phyloP scores from a whole-genome alignment of 805 yeast genomes.

The Candida wancherniae region DNA sequence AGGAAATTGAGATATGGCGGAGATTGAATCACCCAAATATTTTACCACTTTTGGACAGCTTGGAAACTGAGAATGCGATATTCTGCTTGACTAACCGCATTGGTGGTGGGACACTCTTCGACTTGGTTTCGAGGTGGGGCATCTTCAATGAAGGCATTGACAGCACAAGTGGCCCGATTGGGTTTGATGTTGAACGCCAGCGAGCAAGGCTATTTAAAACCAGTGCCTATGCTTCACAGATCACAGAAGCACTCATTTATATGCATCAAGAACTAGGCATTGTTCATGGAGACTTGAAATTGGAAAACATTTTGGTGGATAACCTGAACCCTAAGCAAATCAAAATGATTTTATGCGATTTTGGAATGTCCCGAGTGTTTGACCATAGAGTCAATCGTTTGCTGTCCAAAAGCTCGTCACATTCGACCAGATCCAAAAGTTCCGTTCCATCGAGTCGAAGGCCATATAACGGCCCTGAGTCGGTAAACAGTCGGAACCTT shows the following conservation, averaged over 20 bases:
- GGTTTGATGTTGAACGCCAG: conserved; percentile 23
- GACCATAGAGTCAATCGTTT: conserved; percentile 24
- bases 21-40: conserved; percentile 59
- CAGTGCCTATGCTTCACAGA: conserved; percentile 41
- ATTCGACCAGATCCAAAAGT: conserved; percentile 30
- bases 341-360: conserved; percentile 69
- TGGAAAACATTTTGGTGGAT: conserved; percentile 73
- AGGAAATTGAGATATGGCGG: conserved; percentile 77
- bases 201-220: conserved; percentile 32
- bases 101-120: conserved; percentile 77
- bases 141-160: conserved; percentile 27
- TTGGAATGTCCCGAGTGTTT: conserved; percentile 66
- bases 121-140: conserved; percentile 67
- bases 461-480: conserved; percentile 34
- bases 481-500: conserved; percentile 19
- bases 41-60: conserved; percentile 56
- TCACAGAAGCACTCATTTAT: conserved; percentile 55
- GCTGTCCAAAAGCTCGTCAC: conserved; percentile 13
- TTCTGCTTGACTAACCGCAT: conserved; percentile 70
- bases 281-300: conserved; percentile 79
- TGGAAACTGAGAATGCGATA: conserved; percentile 56
- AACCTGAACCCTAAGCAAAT: conserved; percentile 35
- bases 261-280: conserved; percentile 52
- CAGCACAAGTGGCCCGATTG: conserved; percentile 25
- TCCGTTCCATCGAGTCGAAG: conserved; percentile 28